A percentile compares a stretch with the other conserved stretches of the same genome.
These are phyloP conservation scores for Blastobotrys capitulatus DNA, from an alignment of 1,139 yeast genomes.

Conservation along the genomic window DNA sequence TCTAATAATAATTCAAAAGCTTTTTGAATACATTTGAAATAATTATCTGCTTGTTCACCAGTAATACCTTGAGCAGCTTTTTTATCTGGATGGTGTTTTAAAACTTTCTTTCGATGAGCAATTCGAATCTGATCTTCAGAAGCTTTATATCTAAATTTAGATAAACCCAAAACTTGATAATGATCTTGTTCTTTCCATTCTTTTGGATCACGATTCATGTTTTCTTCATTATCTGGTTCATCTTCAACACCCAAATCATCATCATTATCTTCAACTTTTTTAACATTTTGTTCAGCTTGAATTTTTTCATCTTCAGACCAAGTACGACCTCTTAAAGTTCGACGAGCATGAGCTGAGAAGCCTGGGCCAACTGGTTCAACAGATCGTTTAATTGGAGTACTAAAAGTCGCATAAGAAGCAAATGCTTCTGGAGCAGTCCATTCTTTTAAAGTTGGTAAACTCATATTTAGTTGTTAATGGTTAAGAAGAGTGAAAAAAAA, in stretches of 20 bases:
- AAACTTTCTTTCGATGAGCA: constrained; percentile 95
- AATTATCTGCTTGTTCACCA: constrained; percentile 95
- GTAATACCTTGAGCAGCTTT: constrained; percentile 85
- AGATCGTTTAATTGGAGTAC: constrained; percentile 75
- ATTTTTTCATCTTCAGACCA: constrained; percentile 96
- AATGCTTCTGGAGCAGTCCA: constrained; percentile 32
- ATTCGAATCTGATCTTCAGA: constrained; percentile 90
- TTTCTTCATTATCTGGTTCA: constrained; percentile 63
- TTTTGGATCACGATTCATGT: constrained; percentile 88
- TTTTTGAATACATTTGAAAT: constrained; percentile 96
- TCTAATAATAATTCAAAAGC: constrained; percentile 89
- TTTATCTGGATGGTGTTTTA: constrained; percentile 98
- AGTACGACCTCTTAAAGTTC: constrained; percentile 94
- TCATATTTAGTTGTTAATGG: constrained; percentile 13
- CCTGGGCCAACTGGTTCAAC: constrained; percentile 96
- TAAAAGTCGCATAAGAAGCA: constrained; percentile 34
- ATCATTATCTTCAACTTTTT: constrained; percentile 58
- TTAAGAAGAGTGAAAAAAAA: not conserved
- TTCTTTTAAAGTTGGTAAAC: constrained; percentile 26
- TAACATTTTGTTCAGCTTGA: constrained; percentile 88
- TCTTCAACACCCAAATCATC: constrained; percentile 85
- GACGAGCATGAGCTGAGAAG: constrained; percentile 94
- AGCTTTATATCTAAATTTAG: constrained; percentile 87
- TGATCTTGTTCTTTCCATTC: constrained; percentile 97
- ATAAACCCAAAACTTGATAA: constrained; percentile 91